Conservation (phyloP, 1,284 basidiomycete genomes). For the Moesziomyces parantarcticus region DNA sequence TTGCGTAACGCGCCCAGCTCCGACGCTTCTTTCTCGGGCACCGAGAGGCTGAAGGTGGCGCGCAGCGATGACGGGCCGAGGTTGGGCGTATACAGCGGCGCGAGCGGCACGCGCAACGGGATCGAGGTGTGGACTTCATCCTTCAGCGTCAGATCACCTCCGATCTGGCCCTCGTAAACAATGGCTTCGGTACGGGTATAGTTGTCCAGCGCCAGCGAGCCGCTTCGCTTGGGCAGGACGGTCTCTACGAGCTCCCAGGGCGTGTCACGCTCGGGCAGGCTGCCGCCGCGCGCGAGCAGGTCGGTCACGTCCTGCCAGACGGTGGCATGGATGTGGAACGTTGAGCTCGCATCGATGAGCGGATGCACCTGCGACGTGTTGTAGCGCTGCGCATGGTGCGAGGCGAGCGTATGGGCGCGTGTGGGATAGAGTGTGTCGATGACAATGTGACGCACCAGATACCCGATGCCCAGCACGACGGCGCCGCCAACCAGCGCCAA, state of each 20-base stretch:
- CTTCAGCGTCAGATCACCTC: not conserved
- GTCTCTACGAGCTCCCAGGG: conserved; percentile 8
- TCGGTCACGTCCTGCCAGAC: conserved; percentile 23
- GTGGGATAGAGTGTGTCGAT: conserved; percentile 11
- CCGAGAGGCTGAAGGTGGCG: conserved; percentile 19
- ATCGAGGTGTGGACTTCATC: conserved; percentile 12
- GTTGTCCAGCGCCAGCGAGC: not conserved
- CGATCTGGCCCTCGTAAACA: conserved; percentile 3
- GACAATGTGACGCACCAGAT: not conserved
- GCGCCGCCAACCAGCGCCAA: conserved; percentile 7
- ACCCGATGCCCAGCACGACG: conserved; percentile 6
- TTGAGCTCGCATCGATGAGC: conserved; percentile 6
- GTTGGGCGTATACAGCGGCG: conserved; percentile 13
- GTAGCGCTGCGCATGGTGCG: conserved; percentile 4
- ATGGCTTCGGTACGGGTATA: conserved; percentile 9
- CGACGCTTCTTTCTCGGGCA: conserved; percentile 6
- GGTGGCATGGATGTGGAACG: conserved; percentile 15
- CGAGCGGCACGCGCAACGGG: conserved; percentile 7
- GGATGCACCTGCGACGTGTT: conserved; percentile 19
- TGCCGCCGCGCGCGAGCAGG: conserved; percentile 11
- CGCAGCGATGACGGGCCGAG: conserved; percentile 14
- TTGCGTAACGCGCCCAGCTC: conserved; percentile 10
- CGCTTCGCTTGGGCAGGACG: not conserved
- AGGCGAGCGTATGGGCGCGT: conserved; percentile 1
- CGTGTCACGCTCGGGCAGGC: conserved; percentile 4